Evolutionary conservation across 108 stramenopile species (phyloP).

Genomic region (Nannochloropsis granulata): DNA sequence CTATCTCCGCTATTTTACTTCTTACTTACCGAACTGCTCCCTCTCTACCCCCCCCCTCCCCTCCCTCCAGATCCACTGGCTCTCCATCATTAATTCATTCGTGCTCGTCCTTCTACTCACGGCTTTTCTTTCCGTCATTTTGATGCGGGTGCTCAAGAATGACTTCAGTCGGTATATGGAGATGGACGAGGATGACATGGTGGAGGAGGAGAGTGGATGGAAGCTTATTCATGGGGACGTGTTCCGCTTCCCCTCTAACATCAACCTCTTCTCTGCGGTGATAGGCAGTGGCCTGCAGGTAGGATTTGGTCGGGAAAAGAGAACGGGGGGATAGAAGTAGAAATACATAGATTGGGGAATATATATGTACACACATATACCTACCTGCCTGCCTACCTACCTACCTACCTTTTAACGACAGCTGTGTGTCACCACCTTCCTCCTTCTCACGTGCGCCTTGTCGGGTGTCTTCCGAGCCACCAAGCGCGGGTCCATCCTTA

Average conservation of each 20-base stretch:
- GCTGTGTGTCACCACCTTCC: conserved; percentile 56
- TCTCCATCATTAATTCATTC: conserved; percentile 93
- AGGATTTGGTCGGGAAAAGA: background rate
- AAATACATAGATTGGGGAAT: conserved; percentile 17
- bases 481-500: conserved; percentile 77
- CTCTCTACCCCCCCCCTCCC: conserved; percentile 2
- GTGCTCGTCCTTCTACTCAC: conserved; percentile 87
- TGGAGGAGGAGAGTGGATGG: conserved; percentile 96
- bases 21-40: conserved; percentile 20
- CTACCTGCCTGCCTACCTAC: too few relatives aligned
- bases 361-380: too few relatives aligned
- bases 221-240: conserved; percentile 96
- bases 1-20: background rate
- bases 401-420: conserved; percentile 15
- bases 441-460: conserved; percentile 67
- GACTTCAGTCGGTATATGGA: conserved; percentile 93
- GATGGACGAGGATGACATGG: conserved; percentile 61
- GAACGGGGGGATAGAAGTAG: too few relatives aligned
- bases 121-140: conserved; percentile 83
- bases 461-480: conserved; percentile 67
- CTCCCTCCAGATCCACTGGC: conserved; percentile 45
- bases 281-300: conserved; percentile 59
- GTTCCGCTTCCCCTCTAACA: conserved; percentile 69
- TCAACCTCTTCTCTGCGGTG: conserved; percentile 61
- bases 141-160: conserved; percentile 87